Evolutionary conservation across 177 flowering plant genomes (phyloP), one percentile per base, ranked within the genome.

Genomic region (Tripterygium wilfordii): DNA sequence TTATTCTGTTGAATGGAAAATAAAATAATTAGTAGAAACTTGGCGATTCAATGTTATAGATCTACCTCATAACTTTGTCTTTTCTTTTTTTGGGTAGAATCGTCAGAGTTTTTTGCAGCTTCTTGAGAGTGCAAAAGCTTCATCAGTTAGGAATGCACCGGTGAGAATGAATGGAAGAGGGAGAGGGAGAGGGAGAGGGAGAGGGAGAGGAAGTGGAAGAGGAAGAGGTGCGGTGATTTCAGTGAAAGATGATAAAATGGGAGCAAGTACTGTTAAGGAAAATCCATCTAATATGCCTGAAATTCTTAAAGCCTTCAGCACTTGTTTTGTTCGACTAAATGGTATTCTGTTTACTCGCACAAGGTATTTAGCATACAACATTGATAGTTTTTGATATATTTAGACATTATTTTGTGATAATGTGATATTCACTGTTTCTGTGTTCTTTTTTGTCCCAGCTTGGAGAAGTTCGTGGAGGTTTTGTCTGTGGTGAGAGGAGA

Each of bases 281-380:
- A 42, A 42, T 2, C 10, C 29, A 24, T 42, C 30, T 17, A 16
- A 15, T n/a, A 24, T 15, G 4, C 30, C 4, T 23, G 30, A 42
- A 9, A 23, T 24, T 2, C 6, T 5, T 12, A 42, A 42, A 10
- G 1, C 17, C 17, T 42, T 42, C 14, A 3, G 30, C 16, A 24
- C 24, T 42, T 17, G 45, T 6, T 42, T 42, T 24, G 30, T 42
- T 18, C 45, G 45, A 2, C 45, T 42, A 6, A 42, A 42, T 42
- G 45, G 45, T n/a, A 42, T 42, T 24, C 45, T 42, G 1, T 42
- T 42, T 17, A 23, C 45, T 4, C 30, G 45, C 30, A 42, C 45
- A 23, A 42, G 45, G 45, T 42, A 25, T 5, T 42, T 42, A 4
- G 1, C n/a, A 1, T 23, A 23, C 23, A 1, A 3, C 29, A 12